phyloP scores from a whole-genome alignment of 2,329 filamentous ascomycete species.

The Rugonectria rugulosa region DNA sequence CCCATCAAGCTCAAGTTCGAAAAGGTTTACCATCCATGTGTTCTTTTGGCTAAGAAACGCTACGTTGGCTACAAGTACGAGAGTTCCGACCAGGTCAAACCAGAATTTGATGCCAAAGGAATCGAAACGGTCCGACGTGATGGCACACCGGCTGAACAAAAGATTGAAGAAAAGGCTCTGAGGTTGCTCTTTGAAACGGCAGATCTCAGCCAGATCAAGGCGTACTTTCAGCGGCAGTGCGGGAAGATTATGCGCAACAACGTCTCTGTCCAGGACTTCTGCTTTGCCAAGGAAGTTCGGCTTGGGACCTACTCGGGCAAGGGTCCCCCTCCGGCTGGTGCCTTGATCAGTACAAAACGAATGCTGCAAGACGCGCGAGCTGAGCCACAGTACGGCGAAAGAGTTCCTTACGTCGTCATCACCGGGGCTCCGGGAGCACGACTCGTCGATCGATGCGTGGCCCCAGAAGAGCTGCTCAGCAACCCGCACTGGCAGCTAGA shows the following conservation, averaged over 20 bases:
- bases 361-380: constrained; percentile 88
- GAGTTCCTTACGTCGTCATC: constrained; percentile 93
- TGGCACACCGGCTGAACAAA: constrained; percentile 93
- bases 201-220: constrained; percentile 87
- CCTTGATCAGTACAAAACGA: constrained; percentile 82
- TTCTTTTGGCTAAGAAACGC: constrained; percentile 93
- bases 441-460: constrained; percentile 88
- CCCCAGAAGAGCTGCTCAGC: constrained; percentile 81
- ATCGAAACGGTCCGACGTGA: constrained; percentile 97
- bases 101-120: constrained; percentile 96
- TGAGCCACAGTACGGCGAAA: constrained; percentile 94
- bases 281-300: constrained; percentile 91
- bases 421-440: constrained; percentile 86
- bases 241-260: constrained; percentile 89
- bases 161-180: constrained; percentile 92
- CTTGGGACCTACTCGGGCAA: constrained; percentile 84
- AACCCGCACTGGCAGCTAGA: constrained; percentile 84
- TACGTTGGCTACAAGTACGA: constrained; percentile 99
- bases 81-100: constrained; percentile 73
- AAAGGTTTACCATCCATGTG: constrained; percentile 96
- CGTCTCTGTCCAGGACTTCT: constrained; percentile 93
- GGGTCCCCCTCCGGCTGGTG: constrained; percentile 83
- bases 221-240: constrained; percentile 90
- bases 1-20: constrained; percentile 98
- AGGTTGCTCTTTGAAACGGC: constrained; percentile 89